phyloP scores from a whole-genome alignment of 768 basidiomycete genomes.

The Pisolithus sp. region DNA sequence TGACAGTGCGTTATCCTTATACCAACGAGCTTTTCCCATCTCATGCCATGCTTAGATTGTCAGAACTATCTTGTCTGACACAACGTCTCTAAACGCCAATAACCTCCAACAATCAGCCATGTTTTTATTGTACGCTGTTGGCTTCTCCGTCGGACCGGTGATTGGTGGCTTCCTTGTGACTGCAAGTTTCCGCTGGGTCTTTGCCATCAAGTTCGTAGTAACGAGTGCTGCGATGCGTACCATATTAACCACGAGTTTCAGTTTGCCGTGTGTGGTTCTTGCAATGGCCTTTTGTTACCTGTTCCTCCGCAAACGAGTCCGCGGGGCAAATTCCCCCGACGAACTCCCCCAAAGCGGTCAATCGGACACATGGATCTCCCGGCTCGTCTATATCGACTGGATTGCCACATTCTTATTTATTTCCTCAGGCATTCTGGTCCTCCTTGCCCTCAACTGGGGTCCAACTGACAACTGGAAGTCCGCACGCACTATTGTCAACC shows the following conservation, averaged over 20 bases:
- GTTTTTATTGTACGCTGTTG: constrained; percentile 39
- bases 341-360: constrained; percentile 4
- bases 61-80: constrained; percentile 40
- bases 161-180: constrained; percentile 35
- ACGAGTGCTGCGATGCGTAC: neutral
- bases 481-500: constrained; percentile 40
- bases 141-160: constrained; percentile 39
- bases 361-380: constrained; percentile 20
- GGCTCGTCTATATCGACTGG: constrained; percentile 38
- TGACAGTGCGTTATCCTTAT: constrained; percentile 20
- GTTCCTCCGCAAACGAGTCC: constrained; percentile 32
- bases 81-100: constrained; percentile 35
- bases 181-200: constrained; percentile 46
- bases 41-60: constrained; percentile 24
- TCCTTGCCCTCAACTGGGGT: constrained; percentile 49
- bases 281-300: constrained; percentile 36
- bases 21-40: too few relatives aligned
- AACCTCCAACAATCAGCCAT: constrained; percentile 36
- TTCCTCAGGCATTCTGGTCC: constrained; percentile 37
- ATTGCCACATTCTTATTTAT: constrained; percentile 40
- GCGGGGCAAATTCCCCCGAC: constrained; percentile 10
- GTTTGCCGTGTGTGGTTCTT: constrained; percentile 34
- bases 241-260: constrained; percentile 11
- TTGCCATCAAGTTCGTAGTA: constrained; percentile 45
- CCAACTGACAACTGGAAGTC: constrained; percentile 36